Conservation (phyloP, 768 basidiomycete species). For the Kwoniella shandongensis region DNA sequence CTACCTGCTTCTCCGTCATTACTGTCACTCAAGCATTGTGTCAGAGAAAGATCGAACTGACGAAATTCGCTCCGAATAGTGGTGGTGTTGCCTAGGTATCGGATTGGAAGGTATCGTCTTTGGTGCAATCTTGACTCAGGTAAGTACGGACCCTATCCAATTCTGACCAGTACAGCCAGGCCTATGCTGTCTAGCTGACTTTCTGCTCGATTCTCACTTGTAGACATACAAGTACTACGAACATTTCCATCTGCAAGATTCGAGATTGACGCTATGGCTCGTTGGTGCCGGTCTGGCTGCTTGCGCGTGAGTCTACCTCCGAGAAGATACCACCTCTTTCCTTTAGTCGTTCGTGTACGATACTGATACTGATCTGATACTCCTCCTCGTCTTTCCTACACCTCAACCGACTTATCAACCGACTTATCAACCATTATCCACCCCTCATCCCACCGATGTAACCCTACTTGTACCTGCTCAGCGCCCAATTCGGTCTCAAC, state of each 20-base stretch:
- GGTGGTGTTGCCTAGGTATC: conserved; percentile 9
- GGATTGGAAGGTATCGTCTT: conserved; percentile 10
- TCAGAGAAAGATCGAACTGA: neutral
- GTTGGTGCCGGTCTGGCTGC: conserved; percentile 1
- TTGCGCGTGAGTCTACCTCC: conserved; percentile 9
- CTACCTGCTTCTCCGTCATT: too few species aligned
- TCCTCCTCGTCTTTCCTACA: too few species aligned
- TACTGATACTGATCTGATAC: too few species aligned
- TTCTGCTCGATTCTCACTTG: too few species aligned
- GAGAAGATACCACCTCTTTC: neutral
- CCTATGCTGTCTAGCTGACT: neutral
- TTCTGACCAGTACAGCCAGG: neutral
- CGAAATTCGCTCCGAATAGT: neutral
- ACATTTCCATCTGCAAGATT: conserved; percentile 3
- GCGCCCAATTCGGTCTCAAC: conserved; percentile 13
- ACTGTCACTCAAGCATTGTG: too few species aligned
- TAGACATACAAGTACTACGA: conserved; percentile 15
- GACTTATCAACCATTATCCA: too few species aligned
- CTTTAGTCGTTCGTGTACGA: too few species aligned
- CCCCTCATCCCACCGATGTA: too few species aligned
- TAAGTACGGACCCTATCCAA: neutral
- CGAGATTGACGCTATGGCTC: conserved; percentile 2
- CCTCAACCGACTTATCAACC: too few species aligned
- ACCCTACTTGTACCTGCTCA: neutral
- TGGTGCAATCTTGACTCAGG: conserved; percentile 13